These are phyloP conservation scores for Fabrea salina DNA, from an alignment of 169 alveolate genomes.

Conservation along the genomic window DNA sequence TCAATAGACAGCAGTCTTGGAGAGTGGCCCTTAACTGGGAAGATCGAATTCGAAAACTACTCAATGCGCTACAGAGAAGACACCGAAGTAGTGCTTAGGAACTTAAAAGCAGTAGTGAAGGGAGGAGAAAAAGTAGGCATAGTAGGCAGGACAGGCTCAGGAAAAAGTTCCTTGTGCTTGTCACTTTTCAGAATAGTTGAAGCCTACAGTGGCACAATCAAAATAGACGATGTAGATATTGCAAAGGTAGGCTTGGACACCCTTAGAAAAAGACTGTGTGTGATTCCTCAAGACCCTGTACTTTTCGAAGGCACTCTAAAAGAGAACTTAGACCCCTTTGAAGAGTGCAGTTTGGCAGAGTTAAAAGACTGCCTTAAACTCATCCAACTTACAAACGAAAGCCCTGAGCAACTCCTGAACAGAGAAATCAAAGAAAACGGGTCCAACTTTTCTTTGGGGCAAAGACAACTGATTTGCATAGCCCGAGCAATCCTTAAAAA, in stretches of 20 bases:
- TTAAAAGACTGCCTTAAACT: slow-evolving; percentile 65
- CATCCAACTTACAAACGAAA: slow-evolving; percentile 47
- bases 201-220: slow-evolving; percentile 50
- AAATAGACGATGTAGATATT: slow-evolving; percentile 61
- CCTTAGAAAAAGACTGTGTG: slow-evolving; percentile 59
- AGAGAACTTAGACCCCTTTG: slow-evolving; percentile 90
- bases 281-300: slow-evolving; percentile 72
- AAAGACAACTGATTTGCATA: slow-evolving; percentile 42
- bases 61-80: slow-evolving; percentile 71
- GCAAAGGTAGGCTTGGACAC: slow-evolving; percentile 45
- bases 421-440: slow-evolving; percentile 19
- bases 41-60: slow-evolving; percentile 60
- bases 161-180: slow-evolving; percentile 68
- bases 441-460: slow-evolving; percentile 32
- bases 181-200: slow-evolving; percentile 58
- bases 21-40: slow-evolving; percentile 64
- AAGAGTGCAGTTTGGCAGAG: slow-evolving; percentile 61
- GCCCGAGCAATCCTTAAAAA: slow-evolving; percentile 46
- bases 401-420: not conserved
- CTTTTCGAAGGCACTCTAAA: slow-evolving; percentile 85
- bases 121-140: slow-evolving; percentile 79
- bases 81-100: slow-evolving; percentile 63
- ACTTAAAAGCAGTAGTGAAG: slow-evolving; percentile 53
- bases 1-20: too few relatives aligned
- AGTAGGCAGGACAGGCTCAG: slow-evolving; percentile 88